These are phyloP conservation scores for Phaeosphaeria sp. DNA, from an alignment of 2,329 filamentous ascomycete species.

Conservation along the genomic window DNA sequence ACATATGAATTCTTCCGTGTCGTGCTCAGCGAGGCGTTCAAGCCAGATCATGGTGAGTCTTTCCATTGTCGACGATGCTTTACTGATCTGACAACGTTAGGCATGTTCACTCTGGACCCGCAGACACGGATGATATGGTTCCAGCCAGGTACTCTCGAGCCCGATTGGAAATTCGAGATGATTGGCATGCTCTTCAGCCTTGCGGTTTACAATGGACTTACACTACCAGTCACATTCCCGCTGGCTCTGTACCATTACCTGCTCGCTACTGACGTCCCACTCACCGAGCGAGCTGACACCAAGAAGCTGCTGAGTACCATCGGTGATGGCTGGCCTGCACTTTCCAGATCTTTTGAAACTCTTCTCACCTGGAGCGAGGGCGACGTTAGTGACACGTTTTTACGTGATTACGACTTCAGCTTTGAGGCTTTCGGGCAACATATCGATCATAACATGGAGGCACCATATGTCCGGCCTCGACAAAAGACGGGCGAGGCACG, in stretches of 20 bases:
- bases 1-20: slow-evolving; percentile 96
- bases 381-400: slow-evolving; percentile 80
- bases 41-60: slow-evolving; percentile 70
- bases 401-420: slow-evolving; percentile 86
- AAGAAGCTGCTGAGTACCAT: slow-evolving; percentile 69
- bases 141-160: slow-evolving; percentile 79
- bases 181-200: slow-evolving; percentile 87
- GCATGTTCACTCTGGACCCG: slow-evolving; percentile 79
- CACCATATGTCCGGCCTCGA: background rate
- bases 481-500: background rate
- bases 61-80: background rate
- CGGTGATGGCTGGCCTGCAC: slow-evolving; percentile 85
- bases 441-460: slow-evolving; percentile 63
- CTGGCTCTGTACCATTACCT: slow-evolving; percentile 83
- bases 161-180: slow-evolving; percentile 88
- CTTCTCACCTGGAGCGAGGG: slow-evolving; percentile 83
- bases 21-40: slow-evolving; percentile 78
- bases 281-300: slow-evolving; percentile 32
- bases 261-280: slow-evolving; percentile 70
- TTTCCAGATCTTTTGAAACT: slow-evolving; percentile 75
- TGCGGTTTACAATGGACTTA: slow-evolving; percentile 91
- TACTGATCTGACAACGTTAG: slow-evolving; percentile 34
- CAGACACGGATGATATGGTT: slow-evolving; percentile 88
- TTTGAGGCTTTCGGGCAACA: slow-evolving; percentile 63
- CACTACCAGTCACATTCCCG: slow-evolving; percentile 88